Evolutionary conservation across 495 filamentous ascomycete species (phyloP).

Genomic region (Xylaria longipes): DNA sequence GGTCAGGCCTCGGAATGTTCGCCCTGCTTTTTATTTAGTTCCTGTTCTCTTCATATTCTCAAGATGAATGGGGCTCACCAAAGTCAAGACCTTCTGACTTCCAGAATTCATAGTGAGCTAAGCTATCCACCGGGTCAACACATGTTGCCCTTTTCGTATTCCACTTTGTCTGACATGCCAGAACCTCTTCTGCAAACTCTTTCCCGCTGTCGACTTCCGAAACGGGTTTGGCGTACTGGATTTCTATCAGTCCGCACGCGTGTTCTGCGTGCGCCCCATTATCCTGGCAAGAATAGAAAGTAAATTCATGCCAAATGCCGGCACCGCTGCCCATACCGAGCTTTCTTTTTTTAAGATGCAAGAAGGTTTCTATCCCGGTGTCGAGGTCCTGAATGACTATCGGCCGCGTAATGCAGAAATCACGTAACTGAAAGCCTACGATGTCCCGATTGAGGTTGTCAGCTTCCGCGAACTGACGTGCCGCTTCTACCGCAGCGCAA

Average conservation of each 20-base stretch:
- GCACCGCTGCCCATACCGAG: conserved; percentile 11
- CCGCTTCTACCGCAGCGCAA: conserved; percentile 4
- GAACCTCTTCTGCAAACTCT: conserved; percentile 1
- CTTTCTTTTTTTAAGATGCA: conserved; percentile 5
- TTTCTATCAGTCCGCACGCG: conserved; percentile 3
- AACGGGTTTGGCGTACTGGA: not conserved
- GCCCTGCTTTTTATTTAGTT: conserved; percentile 3
- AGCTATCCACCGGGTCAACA: not conserved
- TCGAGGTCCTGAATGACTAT: not conserved
- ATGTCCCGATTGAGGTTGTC: not conserved
- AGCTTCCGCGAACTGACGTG: not conserved
- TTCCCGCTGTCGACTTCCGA: conserved; percentile 9
- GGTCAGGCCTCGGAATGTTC: conserved; percentile 1
- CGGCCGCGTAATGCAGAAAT: not conserved
- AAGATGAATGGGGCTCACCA: not conserved
- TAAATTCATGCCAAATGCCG: conserved; percentile 4
- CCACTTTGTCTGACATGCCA: not conserved
- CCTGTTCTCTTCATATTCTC: not conserved
- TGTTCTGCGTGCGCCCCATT: conserved; percentile 4
- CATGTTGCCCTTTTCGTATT: not conserved
- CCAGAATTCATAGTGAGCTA: not conserved
- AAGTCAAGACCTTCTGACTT: not conserved
- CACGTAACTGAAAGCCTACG: conserved; percentile 5
- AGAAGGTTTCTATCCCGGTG: not conserved
- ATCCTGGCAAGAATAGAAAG: not conserved